phyloP scores from a whole-genome alignment of 768 basidiomycete species.

The Leccinum obscurum region DNA sequence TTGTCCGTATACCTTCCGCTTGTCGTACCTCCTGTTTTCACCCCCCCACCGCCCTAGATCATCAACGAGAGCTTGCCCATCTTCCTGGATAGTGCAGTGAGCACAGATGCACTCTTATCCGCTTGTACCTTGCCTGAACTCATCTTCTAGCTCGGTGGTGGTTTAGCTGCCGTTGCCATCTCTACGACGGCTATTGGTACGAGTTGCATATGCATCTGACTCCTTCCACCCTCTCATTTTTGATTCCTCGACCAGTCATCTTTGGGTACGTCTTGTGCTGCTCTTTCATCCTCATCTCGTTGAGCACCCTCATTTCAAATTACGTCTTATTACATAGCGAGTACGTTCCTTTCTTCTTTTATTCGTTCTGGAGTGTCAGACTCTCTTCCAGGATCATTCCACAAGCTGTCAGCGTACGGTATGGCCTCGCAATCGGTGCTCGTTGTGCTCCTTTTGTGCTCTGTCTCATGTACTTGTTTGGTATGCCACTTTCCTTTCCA shows the following conservation, averaged over 20 bases:
- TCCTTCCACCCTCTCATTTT: not conserved
- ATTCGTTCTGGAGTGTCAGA: not conserved
- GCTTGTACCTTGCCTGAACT: constrained; percentile 55
- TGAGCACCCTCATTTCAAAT: not conserved
- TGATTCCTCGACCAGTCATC: constrained; percentile 50
- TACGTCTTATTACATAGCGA: constrained; percentile 31
- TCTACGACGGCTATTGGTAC: constrained; percentile 60
- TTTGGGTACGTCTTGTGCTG: constrained; percentile 60
- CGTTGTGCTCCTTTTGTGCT: constrained; percentile 75
- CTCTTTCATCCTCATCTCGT: not conserved
- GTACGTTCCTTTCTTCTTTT: constrained; percentile 26
- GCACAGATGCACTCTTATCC: constrained; percentile 39
- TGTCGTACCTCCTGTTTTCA: not conserved
- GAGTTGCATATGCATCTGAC: constrained; percentile 19
- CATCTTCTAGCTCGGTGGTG: constrained; percentile 54
- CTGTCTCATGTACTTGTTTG: constrained; percentile 65
- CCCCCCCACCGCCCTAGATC: constrained; percentile 46
- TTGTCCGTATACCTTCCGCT: constrained; percentile 47
- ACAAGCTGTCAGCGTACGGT: constrained; percentile 74
- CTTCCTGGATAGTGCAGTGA: constrained; percentile 71
- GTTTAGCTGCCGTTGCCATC: constrained; percentile 73
- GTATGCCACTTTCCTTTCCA: constrained; percentile 20
- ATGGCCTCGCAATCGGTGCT: constrained; percentile 82
- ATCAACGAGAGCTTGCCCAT: constrained; percentile 84
- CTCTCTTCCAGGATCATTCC: constrained; percentile 52